These are phyloP conservation scores for Nitzschia sp. DNA, from an alignment of 108 stramenopile species.

Conservation along the genomic window DNA sequence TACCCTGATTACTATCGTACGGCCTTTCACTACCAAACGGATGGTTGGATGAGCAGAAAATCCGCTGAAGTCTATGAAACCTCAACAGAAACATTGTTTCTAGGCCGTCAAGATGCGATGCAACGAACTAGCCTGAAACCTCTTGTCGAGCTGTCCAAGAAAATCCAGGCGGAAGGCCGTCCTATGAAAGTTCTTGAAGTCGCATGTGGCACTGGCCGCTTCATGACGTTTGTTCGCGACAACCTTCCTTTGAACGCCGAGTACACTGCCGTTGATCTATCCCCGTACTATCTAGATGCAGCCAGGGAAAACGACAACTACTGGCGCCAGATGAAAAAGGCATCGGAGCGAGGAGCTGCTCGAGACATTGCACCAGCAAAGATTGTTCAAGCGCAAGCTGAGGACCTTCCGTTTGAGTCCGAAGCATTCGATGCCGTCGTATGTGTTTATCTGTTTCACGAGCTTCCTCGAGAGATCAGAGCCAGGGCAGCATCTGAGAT, in stretches of 20 bases:
- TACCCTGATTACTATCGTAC: slow-evolving; percentile 53
- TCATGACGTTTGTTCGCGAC: slow-evolving; percentile 54
- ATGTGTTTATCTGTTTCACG: slow-evolving; percentile 61
- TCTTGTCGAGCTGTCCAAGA: slow-evolving; percentile 16
- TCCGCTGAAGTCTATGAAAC: slow-evolving; percentile 51
- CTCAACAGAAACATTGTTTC: slow-evolving; percentile 50
- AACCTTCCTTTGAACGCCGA: slow-evolving; percentile 41
- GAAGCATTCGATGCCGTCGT: slow-evolving; percentile 55
- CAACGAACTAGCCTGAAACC: slow-evolving; percentile 33
- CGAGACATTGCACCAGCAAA: slow-evolving; percentile 20
- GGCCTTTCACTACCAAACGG: slow-evolving; percentile 52
- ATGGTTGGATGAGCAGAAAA: slow-evolving; percentile 46
- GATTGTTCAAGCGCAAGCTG: slow-evolving; percentile 56
- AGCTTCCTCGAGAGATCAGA: slow-evolving; percentile 45
- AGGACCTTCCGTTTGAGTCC: slow-evolving; percentile 50
- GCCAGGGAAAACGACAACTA: slow-evolving; percentile 42
- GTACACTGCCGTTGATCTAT: slow-evolving; percentile 40
- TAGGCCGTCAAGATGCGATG: slow-evolving; percentile 63
- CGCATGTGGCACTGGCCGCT: slow-evolving; percentile 63
- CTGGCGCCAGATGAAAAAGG: slow-evolving; percentile 14
- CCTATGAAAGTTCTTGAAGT: slow-evolving; percentile 51
- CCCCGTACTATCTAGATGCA: slow-evolving; percentile 44
- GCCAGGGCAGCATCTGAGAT: slow-evolving; percentile 37
- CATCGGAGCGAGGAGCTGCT: background rate
- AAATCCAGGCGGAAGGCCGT: background rate